Base-by-base conservation (phyloP, 1,139 yeast genomes). In the Candida labiduridarum region DNA sequence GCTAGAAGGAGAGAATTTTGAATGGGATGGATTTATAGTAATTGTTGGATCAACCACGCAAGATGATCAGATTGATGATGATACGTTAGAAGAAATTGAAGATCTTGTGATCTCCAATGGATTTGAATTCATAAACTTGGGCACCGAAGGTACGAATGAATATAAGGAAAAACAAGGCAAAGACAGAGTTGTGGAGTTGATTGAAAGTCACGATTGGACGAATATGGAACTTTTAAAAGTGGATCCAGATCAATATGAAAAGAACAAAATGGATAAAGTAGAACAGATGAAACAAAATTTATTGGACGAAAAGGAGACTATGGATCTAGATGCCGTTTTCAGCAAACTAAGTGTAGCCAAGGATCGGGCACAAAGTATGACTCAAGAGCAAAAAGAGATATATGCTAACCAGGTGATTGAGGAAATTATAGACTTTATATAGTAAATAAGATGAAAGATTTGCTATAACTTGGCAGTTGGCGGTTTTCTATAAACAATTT, bases 161-260 rank as follows among this genome's bases (percentile, higher is more conserved):
- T 69, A 48, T 48, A 57, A 52, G 39, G 74, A 68, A 30, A 65
- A 56, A 35, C 35, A 62, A 3, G 74, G 74, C 1, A 59, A 52
- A 31, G 69, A 67, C 46, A 49, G 81, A 44, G 48, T 76, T 6
- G 46, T 56, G 4, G 81, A 76, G 51, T 52, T 76, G 15, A 52
- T 76, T 10, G 71, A 76, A 27, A 60, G 74, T 1, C 78, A 76
- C 52, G 76, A 72, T 30, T 76, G 81, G 81, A 52, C 57, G 14
- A 60, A 63, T 42, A 58, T 62, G 47, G 64, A 62, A 5, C n/a
- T 52, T 10, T 41, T 48, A 2, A 44, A 48, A 5, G 44, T 43
- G 6, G 51, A 53, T 25, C 41, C 52, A 11, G 55, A 50, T 11
- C 52, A 50, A 10, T 65, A 66, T 48, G 49, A 56, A 18, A 27